phyloP scores from a whole-genome alignment of 352 stramenopile genomes.

The Thraustochytrium sp. region DNA sequence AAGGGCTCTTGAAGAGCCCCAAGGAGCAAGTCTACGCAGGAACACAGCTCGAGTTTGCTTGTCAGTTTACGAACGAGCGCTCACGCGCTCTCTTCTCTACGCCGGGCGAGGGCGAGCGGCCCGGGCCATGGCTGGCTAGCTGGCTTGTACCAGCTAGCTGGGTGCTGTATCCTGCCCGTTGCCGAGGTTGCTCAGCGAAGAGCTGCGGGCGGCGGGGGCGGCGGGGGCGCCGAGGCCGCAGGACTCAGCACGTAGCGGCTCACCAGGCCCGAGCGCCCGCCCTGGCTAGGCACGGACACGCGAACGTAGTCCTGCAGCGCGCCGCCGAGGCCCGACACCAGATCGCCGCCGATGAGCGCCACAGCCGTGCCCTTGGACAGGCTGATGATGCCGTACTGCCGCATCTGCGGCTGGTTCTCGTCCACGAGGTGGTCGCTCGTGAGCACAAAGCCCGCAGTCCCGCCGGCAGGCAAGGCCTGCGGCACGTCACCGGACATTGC shows the following conservation, averaged over 20 bases:
- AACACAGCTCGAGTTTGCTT: no score
- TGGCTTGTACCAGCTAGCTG: no score
- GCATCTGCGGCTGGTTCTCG: conserved; percentile 1
- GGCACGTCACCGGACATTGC: background rate
- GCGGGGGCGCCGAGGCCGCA: background rate
- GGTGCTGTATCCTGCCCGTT: no score
- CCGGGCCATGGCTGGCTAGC: no score
- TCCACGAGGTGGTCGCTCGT: background rate
- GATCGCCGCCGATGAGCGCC: background rate
- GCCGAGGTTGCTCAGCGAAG: no score
- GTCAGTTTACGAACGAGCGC: no score
- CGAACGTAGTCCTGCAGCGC: conserved; percentile 35
- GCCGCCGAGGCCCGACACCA: background rate
- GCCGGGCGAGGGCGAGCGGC: no score
- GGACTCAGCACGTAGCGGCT: conserved; percentile 5
- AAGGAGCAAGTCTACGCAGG: no score
- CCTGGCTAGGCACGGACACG: conserved; percentile 5
- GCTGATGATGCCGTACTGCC: conserved; percentile 23
- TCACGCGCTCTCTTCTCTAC: no score
- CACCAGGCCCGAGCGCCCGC: background rate
- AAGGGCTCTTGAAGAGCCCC: no score
- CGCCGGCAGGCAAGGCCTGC: background rate
- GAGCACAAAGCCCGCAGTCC: background rate
- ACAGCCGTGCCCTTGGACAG: background rate
- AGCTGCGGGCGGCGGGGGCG: background rate